Percentiles rank a stretch among this genome's conserved stretches.
phyloP scores from a whole-genome alignment of 305 asterid genomes.

The Petunia hybrid region DNA sequence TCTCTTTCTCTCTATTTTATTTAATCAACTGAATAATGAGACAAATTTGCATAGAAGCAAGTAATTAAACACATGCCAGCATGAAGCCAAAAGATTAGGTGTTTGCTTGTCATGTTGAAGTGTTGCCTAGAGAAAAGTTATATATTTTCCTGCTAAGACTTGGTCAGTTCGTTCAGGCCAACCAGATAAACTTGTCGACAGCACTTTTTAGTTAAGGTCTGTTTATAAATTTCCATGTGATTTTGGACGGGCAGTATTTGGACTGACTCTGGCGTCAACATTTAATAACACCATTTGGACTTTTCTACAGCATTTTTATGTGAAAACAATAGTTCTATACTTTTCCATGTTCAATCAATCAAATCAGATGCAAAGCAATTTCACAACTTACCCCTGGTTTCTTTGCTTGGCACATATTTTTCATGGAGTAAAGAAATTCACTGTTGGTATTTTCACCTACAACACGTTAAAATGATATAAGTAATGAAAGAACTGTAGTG shows the following conservation, averaged over 20 bases:
- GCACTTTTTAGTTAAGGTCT: neutral
- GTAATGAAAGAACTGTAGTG: conserved; percentile 2
- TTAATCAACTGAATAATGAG: neutral
- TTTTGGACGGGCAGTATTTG: conserved; percentile 20
- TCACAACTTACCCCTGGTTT: conserved; percentile 73
- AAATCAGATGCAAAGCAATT: neutral
- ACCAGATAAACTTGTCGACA: neutral
- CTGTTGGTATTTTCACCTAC: conserved; percentile 28
- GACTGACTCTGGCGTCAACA: neutral
- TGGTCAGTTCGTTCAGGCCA: conserved; percentile 1
- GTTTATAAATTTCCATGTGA: conserved; percentile 28
- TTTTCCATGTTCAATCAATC: neutral
- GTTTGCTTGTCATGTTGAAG: neutral
- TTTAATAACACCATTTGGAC: conserved; percentile 2
- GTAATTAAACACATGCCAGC: neutral
- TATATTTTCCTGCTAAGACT: neutral
- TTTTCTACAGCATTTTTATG: neutral
- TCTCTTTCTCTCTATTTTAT: neutral
- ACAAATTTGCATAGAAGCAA: neutral
- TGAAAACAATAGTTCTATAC: conserved; percentile 9
- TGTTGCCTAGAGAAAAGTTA: neutral
- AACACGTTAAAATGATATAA: neutral
- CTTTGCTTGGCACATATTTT: conserved; percentile 58
- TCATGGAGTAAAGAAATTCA: conserved; percentile 56
- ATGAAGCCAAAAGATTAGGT: conserved; percentile 17